These are phyloP conservation scores for Dendrostoma leiphaemia DNA, from an alignment of 2,329 filamentous ascomycete genomes.

Conservation along the genomic window DNA sequence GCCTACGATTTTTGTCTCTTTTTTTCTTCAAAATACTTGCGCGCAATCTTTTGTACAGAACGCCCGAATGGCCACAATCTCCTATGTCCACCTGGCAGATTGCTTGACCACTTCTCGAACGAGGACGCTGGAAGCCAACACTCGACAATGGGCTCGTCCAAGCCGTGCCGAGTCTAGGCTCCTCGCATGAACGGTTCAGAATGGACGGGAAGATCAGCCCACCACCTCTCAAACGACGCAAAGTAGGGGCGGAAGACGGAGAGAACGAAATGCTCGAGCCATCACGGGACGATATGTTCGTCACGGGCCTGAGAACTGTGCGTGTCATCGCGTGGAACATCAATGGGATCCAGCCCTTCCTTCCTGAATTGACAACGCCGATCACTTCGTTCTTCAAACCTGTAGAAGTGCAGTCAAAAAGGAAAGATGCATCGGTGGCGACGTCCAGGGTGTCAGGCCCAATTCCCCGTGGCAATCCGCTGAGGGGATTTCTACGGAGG, in stretches of 20 bases:
- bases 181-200: neutral
- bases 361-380: constrained; percentile 19
- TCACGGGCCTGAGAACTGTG: neutral
- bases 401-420: neutral
- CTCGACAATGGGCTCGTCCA: neutral
- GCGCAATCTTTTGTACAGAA: no score
- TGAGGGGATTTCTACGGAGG: constrained; percentile 24
- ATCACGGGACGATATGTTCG: neutral
- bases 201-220: constrained; percentile 12
- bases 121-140: no score
- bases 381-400: constrained; percentile 27
- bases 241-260: neutral
- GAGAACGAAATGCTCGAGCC: no score
- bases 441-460: neutral
- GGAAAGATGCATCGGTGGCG: neutral
- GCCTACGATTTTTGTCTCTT: no score
- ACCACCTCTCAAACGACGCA: constrained; percentile 11
- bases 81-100: no score
- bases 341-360: constrained; percentile 24
- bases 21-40: no score
- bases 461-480: neutral
- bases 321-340: constrained; percentile 28
- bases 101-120: no score
- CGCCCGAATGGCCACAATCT: no score
- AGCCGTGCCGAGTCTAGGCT: neutral